Evolutionary conservation across 345 rosid species (phyloP), one percentile per base, ranked within the genome.

Genomic region (Conringia planisiliqua): DNA sequence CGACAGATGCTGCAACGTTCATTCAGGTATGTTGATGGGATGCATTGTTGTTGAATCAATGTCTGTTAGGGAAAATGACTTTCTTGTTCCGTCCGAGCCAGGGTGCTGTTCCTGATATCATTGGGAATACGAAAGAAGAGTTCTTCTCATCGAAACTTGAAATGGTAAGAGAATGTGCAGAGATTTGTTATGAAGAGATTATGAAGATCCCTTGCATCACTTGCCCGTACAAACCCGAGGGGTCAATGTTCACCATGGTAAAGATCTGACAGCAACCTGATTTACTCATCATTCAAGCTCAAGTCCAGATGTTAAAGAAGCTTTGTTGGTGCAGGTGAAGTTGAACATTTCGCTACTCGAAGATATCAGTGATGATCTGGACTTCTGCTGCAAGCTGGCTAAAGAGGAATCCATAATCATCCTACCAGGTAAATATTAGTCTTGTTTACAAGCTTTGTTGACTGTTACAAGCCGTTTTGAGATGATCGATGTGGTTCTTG

Each of bases 21-120:
- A 86, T 87, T 75, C 90, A 90, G 87, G 96, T 87, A 57, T 38
- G 64, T 70, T 64, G 20, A 55, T 71, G 16, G 10, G 11, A 62
- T 73, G 39, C 48, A 36, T 43, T 42, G 10, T 4, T 32, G 20
- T 26, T 60, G 14, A 42, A 26, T 62, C 68, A 71, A 71, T 11
- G 39, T 6, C 10, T 18, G 5, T 51, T 1, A 68, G 7, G 30
- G 20, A 14, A 10, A 51, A 0, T 51, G 13, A 42, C 33, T 16
- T 67, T 38, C 3, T 6, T 6, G 42, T 18, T 57, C 4, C 2
- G 10, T 43, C 35, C 5, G 47, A 6, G 47, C 13, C 54, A 81
- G 81, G 84, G 74, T 0, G 84, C 81, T 2, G 36, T 78, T 61
- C 79, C 79, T 43, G 76, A 78, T 69, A 78, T 78, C 40, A 59